Percentiles rank a stretch among this genome's conserved stretches.
Conservation (phyloP, 2,329 filamentous ascomycete genomes). For the Daldinia sp. region DNA sequence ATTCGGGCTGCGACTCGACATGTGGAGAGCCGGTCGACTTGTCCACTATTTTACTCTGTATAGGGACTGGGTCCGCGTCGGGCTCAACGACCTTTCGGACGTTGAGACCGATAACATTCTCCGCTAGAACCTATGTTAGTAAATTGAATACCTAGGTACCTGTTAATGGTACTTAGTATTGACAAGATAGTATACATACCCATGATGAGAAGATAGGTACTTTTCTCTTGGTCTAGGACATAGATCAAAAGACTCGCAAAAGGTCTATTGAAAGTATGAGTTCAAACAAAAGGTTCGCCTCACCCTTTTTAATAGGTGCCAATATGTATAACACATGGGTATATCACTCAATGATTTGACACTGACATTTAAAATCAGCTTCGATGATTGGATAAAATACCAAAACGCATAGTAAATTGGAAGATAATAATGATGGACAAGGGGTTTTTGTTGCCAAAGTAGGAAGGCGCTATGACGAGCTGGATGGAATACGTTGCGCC, state of each 20-base stretch:
- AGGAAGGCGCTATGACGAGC: constrained; percentile 12
- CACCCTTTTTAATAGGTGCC: constrained; percentile 9
- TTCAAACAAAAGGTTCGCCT: not conserved
- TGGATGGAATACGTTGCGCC: constrained; percentile 1
- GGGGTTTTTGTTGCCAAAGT: not conserved
- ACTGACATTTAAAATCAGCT: not conserved
- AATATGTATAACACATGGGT: not conserved
- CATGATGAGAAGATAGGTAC: constrained; percentile 23
- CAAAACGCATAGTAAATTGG: not conserved
- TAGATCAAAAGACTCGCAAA: constrained; percentile 12
- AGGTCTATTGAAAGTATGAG: not conserved
- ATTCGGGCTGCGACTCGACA: constrained; percentile 33
- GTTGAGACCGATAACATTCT: constrained; percentile 38
- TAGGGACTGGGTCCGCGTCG: constrained; percentile 20
- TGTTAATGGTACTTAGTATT: not conserved
- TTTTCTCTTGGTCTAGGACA: not conserved
- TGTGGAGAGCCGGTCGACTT: constrained; percentile 9
- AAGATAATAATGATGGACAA: not conserved
- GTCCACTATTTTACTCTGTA: not conserved
- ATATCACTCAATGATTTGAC: not conserved
- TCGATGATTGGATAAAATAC: not conserved
- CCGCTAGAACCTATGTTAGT: constrained; percentile 21
- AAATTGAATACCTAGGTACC: not conserved
- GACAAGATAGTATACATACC: constrained; percentile 18
- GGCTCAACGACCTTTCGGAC: constrained; percentile 39